phyloP scores from a whole-genome alignment of 192 early-diverging fungal genomes.

The Coemansia sp. region DNA sequence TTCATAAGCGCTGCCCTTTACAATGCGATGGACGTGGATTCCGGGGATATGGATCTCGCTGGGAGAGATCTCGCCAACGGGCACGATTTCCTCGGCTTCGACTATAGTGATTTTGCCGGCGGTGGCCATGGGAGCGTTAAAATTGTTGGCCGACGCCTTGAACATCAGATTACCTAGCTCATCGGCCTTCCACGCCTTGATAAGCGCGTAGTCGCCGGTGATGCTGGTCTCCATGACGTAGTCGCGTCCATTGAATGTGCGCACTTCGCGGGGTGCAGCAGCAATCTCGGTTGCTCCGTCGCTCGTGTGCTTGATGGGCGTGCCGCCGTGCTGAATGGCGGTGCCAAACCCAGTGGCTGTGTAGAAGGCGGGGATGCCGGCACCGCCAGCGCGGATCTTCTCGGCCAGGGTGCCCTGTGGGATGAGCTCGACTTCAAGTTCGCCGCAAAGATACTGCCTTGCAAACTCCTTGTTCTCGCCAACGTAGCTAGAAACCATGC shows the following conservation, averaged over 20 bases:
- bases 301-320: conserved; percentile 68
- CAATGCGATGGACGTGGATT: conserved; percentile 68
- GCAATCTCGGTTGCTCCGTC: conserved; percentile 52
- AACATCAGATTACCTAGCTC: conserved; percentile 71
- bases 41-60: conserved; percentile 74
- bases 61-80: conserved; percentile 63
- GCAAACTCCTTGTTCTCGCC: conserved; percentile 83
- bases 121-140: conserved; percentile 74
- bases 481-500: conserved; percentile 76
- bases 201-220: conserved; percentile 69
- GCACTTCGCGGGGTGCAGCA: conserved; percentile 62
- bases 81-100: conserved; percentile 81
- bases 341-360: conserved; percentile 71
- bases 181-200: conserved; percentile 85
- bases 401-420: conserved; percentile 79
- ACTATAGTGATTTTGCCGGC: conserved; percentile 74
- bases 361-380: conserved; percentile 76
- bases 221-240: conserved; percentile 81
- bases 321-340: conserved; percentile 64
- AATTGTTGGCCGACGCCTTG: conserved; percentile 69
- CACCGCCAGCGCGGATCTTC: conserved; percentile 70
- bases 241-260: conserved; percentile 60
- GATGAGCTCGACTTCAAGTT: conserved; percentile 75
- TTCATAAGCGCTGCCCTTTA: conserved; percentile 69
- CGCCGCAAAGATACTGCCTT: conserved; percentile 73